These are phyloP conservation scores for Bipolaris bicolor DNA, from an alignment of 2,329 filamentous ascomycete species.

Conservation along the genomic window DNA sequence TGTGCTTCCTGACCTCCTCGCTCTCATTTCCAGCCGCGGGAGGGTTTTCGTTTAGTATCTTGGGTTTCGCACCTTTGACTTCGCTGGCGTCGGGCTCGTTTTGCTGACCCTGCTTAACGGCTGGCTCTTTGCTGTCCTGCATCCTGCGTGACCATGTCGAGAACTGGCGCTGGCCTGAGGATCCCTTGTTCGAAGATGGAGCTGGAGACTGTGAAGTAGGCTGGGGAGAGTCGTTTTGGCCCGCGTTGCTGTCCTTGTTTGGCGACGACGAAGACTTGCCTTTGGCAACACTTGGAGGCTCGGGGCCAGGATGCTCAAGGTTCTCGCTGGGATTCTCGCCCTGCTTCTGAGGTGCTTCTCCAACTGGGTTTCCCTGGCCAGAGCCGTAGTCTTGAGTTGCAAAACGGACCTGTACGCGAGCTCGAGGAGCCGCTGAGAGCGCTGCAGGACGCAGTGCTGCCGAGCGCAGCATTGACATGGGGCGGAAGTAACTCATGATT, in stretches of 20 bases:
- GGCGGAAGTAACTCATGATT: constrained; percentile 43
- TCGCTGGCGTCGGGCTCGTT: constrained; percentile 20
- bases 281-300: constrained; percentile 52
- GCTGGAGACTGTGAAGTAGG: constrained; percentile 13
- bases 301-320: constrained; percentile 54
- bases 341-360: constrained; percentile 53
- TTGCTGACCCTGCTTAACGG: constrained; percentile 15
- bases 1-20: constrained; percentile 53
- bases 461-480: constrained; percentile 38
- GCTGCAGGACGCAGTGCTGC: constrained; percentile 30
- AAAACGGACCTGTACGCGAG: constrained; percentile 41
- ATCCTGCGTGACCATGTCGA: constrained; percentile 19
- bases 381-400: constrained; percentile 52
- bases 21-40: constrained; percentile 43
- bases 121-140: constrained; percentile 26
- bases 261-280: constrained; percentile 40
- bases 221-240: constrained; percentile 16
- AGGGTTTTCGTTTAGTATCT: constrained; percentile 49
- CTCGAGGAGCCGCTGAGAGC: constrained; percentile 34
- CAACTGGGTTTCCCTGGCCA: constrained; percentile 51
- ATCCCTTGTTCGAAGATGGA: constrained; percentile 13
- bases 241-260: constrained; percentile 28
- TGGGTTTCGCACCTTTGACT: constrained; percentile 51
- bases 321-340: constrained; percentile 48
- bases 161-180: constrained; percentile 20